Evolutionary conservation across 306 rosid genomes (phyloP).

Genomic region (Glycine latifolia): DNA sequence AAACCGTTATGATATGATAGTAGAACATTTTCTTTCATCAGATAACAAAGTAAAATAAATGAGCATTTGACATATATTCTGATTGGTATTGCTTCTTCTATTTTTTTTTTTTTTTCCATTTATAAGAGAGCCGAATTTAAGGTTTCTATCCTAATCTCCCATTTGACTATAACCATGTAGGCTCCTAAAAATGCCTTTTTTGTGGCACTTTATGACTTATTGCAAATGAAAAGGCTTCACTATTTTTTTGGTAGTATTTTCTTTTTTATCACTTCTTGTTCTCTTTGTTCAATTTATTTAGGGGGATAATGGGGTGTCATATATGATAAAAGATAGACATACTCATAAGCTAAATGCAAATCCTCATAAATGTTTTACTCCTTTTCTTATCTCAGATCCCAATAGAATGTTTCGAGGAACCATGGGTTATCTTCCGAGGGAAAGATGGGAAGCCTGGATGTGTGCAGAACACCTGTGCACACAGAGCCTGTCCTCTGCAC

Average conservation of each 20-base stretch:
- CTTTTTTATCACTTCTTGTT: not conserved
- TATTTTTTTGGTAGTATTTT: not conserved
- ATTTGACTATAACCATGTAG: not conserved
- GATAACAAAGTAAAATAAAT: conserved; percentile 1
- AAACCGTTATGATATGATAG: not conserved
- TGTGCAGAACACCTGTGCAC: conserved; percentile 95
- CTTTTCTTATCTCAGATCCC: conserved; percentile 77
- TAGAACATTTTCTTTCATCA: conserved; percentile 25
- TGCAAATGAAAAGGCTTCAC: conserved; percentile 10
- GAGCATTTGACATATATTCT: not conserved
- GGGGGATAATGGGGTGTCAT: not conserved
- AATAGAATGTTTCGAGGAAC: conserved; percentile 90
- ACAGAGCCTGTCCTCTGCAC: conserved; percentile 95
- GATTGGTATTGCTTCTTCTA: not conserved
- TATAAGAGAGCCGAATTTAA: not conserved
- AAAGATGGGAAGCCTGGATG: conserved; percentile 96
- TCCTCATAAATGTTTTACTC: conserved; percentile 35
- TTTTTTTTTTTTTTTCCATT: not conserved
- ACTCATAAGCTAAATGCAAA: conserved; percentile 20
- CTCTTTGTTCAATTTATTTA: not conserved
- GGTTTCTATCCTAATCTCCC: conserved; percentile 18
- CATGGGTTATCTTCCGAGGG: conserved; percentile 96
- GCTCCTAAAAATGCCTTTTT: not conserved
- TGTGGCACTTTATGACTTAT: not conserved
- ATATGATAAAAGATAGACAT: not conserved